Evolutionary conservation across 2,329 filamentous ascomycete species (phyloP), one percentile per base, ranked within the genome.

Genomic region (Diaporthe ampelina): DNA sequence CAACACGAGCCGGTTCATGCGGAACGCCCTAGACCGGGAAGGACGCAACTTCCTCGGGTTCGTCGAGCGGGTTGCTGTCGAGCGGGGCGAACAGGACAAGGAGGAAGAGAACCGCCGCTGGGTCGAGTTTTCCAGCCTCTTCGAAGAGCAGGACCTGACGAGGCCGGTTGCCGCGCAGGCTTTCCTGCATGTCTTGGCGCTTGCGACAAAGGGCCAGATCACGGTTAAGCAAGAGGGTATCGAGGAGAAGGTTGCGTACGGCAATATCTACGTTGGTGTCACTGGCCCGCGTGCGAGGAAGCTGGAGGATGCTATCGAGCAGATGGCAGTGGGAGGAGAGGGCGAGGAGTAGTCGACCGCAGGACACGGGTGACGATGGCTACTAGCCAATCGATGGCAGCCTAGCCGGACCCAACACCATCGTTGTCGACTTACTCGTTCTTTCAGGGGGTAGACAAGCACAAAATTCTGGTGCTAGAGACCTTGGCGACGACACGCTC

Each of bases 161-260:
- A 88, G 86, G 48, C 84, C 90, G 40, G 91, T 94, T 17, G 94
- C 93, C 11, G 91, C 93, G 2, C 93, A 95, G 81, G 94, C 91
- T 0, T 93, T 94, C 80, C 90, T 93, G 83, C 94, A 97, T 81
- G 87, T 94, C 2, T 88, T 97, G 19, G 87, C 89, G 15, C 87
- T 97, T 57, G 92, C 90, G 8, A 94, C 91, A 2, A 94, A 92
- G 82, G 88, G 88, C 2, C 81, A 89, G 72, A 84, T 96, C 58
- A 81, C 83, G 24, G 90, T 95, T 7, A 83, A 88, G 76, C 95
- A 97, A 82, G 84, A 88, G 3, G 79, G 78, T 3, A 82, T 82
- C 37, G 80, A 81, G 32, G 77, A 78, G 8, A 73, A 82, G 43
- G 70, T 81, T 68, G 82, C 86, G 2, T 90, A 88, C 77, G 88